These are phyloP conservation scores for Phoenix roebelenii DNA, from an alignment of 176 grass and related monocot genomes.

Conservation along the genomic window DNA sequence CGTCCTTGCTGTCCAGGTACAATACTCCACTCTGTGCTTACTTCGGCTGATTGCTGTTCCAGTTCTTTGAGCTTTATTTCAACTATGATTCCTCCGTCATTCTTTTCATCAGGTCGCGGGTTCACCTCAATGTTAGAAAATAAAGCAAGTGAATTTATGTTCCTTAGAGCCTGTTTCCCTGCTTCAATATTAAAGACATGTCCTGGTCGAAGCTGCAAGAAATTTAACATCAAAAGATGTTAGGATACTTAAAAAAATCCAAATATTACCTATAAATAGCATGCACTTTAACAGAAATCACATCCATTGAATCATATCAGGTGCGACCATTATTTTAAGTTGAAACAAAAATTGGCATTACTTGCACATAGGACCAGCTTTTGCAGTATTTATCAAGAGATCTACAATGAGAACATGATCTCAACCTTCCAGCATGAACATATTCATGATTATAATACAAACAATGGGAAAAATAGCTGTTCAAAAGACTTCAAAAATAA, in stretches of 20 bases:
- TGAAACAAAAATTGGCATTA: too few relatives aligned
- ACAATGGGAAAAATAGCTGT: too few relatives aligned
- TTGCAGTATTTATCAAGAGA: too few relatives aligned
- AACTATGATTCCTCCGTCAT: slow-evolving; percentile 85
- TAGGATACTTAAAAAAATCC: neutral
- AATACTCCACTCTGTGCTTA: slow-evolving; percentile 89
- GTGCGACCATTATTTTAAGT: too few relatives aligned
- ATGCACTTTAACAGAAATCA: too few relatives aligned
- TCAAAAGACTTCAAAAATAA: too few relatives aligned
- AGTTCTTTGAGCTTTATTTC: slow-evolving; percentile 96
- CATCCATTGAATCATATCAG: too few relatives aligned
- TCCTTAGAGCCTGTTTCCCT: slow-evolving; percentile 82
- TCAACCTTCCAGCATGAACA: too few relatives aligned
- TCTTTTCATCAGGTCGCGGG: slow-evolving; percentile 78
- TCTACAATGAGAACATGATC: too few relatives aligned
- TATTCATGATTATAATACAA: too few relatives aligned
- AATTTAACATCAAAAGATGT: slow-evolving; percentile 4
- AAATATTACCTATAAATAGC: neutral
- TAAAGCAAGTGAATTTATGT: slow-evolving; percentile 85
- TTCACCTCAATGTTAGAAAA: slow-evolving; percentile 96
- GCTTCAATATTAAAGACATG: slow-evolving; percentile 97
- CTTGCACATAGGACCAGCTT: too few relatives aligned
- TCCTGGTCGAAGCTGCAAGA: slow-evolving; percentile 67
- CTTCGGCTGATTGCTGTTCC: slow-evolving; percentile 85
- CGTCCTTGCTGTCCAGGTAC: slow-evolving; percentile 62